Percentiles rank a stretch among this genome's conserved stretches.
phyloP scores from a whole-genome alignment of 805 yeast genomes.

The Yamadazyma ubonensis region DNA sequence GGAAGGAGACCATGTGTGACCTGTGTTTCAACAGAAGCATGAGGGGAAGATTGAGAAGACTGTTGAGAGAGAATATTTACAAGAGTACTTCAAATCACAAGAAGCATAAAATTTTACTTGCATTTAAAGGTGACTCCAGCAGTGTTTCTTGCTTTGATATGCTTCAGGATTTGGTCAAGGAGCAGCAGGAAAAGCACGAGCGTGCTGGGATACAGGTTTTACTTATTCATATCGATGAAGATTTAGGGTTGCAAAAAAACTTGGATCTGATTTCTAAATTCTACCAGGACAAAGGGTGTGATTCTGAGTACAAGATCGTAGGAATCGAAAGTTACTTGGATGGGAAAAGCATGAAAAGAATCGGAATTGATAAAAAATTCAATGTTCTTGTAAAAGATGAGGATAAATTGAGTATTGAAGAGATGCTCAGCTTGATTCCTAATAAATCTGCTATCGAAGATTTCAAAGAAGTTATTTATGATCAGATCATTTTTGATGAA shows the following conservation, averaged over 20 bases:
- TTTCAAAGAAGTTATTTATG: constrained; percentile 46
- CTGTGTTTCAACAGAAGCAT: constrained; percentile 71
- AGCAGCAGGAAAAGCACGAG: constrained; percentile 62
- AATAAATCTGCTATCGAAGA: constrained; percentile 69
- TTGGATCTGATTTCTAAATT: constrained; percentile 2
- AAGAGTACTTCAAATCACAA: constrained; percentile 51
- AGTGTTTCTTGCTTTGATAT: constrained; percentile 72
- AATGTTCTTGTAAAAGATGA: constrained; percentile 11
- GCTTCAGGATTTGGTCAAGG: constrained; percentile 55
- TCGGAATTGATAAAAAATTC: constrained; percentile 14
- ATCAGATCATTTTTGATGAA: constrained; percentile 45
- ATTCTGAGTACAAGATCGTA: constrained; percentile 1
- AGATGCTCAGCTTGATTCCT: constrained; percentile 40
- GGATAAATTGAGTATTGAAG: constrained; percentile 22
- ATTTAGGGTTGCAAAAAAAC: not conserved
- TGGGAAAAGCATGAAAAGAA: constrained; percentile 8
- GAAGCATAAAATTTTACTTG: constrained; percentile 50
- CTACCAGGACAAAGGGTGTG: not conserved
- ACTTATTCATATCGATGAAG: constrained; percentile 49
- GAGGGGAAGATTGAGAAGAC: constrained; percentile 76
- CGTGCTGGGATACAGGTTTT: constrained; percentile 64
- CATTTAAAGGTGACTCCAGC: constrained; percentile 65
- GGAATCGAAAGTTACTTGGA: constrained; percentile 1
- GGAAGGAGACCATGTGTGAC: constrained; percentile 67
- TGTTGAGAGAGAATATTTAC: constrained; percentile 68